phyloP scores from a whole-genome alignment of 345 rosid genomes.

The Mangifera indica region DNA sequence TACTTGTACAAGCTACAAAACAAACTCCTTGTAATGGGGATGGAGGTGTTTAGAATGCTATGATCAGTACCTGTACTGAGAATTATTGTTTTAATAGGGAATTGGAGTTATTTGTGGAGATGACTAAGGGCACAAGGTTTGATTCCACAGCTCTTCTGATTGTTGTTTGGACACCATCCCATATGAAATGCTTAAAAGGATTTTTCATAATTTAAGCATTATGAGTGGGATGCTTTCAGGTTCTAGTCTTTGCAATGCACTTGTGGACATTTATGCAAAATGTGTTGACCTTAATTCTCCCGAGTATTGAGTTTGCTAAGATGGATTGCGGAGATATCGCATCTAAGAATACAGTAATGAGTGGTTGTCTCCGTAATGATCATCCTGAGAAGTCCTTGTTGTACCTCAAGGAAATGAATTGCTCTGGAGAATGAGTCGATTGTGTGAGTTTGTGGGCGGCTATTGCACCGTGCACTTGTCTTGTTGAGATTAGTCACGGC shows the following conservation, averaged over 20 bases:
- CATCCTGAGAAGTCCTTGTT: constrained; percentile 38
- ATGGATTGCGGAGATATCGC: constrained; percentile 44
- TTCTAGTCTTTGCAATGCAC: constrained; percentile 45
- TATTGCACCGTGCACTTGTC: constrained; percentile 48
- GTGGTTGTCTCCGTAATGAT: constrained; percentile 44
- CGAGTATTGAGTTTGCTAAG: constrained; percentile 32
- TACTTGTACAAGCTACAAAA: no score
- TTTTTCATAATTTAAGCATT: constrained; percentile 45
- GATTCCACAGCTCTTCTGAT: constrained; percentile 58
- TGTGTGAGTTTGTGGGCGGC: constrained; percentile 45
- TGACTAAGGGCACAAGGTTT: constrained; percentile 42
- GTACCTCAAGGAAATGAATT: constrained; percentile 43
- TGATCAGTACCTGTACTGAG: constrained; percentile 51
- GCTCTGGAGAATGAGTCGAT: constrained; percentile 42
- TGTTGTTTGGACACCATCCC: constrained; percentile 29
- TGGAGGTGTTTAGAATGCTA: constrained; percentile 52
- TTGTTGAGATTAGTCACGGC: constrained; percentile 38
- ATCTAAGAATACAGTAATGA: no score
- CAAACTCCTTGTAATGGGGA: constrained; percentile 32
- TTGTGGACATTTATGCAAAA: constrained; percentile 60
- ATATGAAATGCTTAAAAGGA: constrained; percentile 21
- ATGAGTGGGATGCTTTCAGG: constrained; percentile 44
- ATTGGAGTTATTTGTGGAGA: constrained; percentile 33
- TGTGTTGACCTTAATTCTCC: constrained; percentile 45
- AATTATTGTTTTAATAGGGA: constrained; percentile 36